Evolutionary conservation across 2,329 filamentous ascomycete genomes (phyloP).

Genomic region (Xylariaceae sp.): DNA sequence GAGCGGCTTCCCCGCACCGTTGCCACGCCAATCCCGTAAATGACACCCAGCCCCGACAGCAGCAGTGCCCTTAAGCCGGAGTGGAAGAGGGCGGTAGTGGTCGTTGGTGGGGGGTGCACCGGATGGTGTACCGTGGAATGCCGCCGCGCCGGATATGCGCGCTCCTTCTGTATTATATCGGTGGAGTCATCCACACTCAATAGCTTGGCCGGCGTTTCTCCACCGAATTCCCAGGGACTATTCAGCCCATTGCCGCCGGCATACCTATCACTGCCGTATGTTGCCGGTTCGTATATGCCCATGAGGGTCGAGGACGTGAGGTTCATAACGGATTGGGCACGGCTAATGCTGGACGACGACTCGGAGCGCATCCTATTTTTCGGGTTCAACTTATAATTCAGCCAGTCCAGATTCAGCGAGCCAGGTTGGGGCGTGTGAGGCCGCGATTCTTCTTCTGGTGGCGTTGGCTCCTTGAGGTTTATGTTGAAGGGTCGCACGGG

Average conservation of each 20-base stretch:
- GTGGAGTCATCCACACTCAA: constrained; percentile 35
- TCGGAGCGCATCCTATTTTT: constrained; percentile 22
- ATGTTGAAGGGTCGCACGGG: constrained; percentile 69
- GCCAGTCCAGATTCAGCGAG: constrained; percentile 40
- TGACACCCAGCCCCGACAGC: constrained; percentile 73
- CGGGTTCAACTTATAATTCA: constrained; percentile 33
- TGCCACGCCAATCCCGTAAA: constrained; percentile 77
- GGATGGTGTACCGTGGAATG: constrained; percentile 35
- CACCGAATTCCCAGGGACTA: constrained; percentile 76
- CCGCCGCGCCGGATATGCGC: constrained; percentile 35
- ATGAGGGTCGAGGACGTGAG: constrained; percentile 84
- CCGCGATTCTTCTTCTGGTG: constrained; percentile 38
- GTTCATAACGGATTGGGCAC: constrained; percentile 76
- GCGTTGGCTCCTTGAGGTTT: constrained; percentile 45
- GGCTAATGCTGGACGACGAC: constrained; percentile 49
- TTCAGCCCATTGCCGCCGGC: constrained; percentile 42
- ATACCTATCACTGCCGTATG: constrained; percentile 47
- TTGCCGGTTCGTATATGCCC: constrained; percentile 78
- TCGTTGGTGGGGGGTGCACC: constrained; percentile 28
- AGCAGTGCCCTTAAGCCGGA: constrained; percentile 56
- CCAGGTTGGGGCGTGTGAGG: constrained; percentile 43
- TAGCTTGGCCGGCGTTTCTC: constrained; percentile 59
- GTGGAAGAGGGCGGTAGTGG: constrained; percentile 41
- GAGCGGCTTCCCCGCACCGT: constrained; percentile 68
- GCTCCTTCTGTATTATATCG: constrained; percentile 28